Base-by-base conservation (phyloP, 2,329 filamentous ascomycete genomes). In the Kalmusia sp. region DNA sequence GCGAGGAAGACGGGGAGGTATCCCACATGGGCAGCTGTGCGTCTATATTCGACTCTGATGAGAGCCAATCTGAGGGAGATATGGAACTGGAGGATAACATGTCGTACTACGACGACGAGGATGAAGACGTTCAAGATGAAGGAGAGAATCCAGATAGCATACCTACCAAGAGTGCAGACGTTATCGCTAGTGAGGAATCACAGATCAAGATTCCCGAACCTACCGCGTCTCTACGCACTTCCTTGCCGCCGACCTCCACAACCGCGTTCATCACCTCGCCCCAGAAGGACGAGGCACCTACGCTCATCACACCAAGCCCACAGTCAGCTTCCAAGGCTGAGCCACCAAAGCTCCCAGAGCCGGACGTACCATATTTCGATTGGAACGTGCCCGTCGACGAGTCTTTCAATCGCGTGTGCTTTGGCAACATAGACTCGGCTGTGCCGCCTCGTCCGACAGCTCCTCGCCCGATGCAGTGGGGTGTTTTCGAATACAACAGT, bases 391-490 rank as follows among this genome's bases (percentile, higher is more conserved):
- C 50, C 22, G 51, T 54, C 22, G 47, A 45, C 9, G 41, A 45
- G 3, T 30, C 40, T 7, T 43, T 45, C 15, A 24, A 33, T 2
- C 17, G 39, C 15, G 5, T 34, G 11, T 43, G 14, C 7, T 47
- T 52, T 21, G 44, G 34, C 28, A 33, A 15, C 25, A 35, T 41
- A 25, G 54, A 57, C 28, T 55, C 61, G 14, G 53, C 61, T 37
- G 49, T 64, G 4, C 62, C 63, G 12, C 62, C 64, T 35, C 62
- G 62, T 8, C 56, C 58, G 12, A 39, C 58, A 41, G 56, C 57
- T 14, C 39, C 59, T 3, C 57, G 47, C 33, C 37, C 43, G 15
- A 37, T 59, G 33, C 44, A 46, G 1, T 67, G 54, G 54, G 30
- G 45, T 19, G 30, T 43, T 11, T 8, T 31, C 12, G 56, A 54